Evolutionary conservation across 1,284 basidiomycete species (phyloP), one percentile per base, ranked within the genome.

Genomic region (Cryptococcus jaspeensis): DNA sequence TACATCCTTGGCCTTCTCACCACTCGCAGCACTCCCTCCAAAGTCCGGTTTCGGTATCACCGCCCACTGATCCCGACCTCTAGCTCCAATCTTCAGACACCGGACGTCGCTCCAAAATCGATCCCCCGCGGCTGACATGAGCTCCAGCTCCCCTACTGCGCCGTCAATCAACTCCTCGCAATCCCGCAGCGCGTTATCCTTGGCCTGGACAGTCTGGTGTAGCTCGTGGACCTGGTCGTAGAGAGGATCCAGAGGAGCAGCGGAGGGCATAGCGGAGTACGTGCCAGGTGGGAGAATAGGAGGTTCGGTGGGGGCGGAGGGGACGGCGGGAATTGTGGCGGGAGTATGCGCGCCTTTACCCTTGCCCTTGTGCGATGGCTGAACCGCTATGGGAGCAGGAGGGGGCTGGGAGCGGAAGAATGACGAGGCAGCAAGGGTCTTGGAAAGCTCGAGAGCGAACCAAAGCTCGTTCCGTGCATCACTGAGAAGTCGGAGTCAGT

Each of bases 381-480:
- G 13, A 11, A 22, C 28, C 20, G 64, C 54, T 15, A 42, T 36
- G 5, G 66, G 66, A n/a, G 62, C 55, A 5, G 62, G 56, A 5
- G 74, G 74, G 1, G 72, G 67, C 32, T 72, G 61, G n/a, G 60
- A 50, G 6, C 63, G 53, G 46, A 63, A 69, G 5, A 49, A 42
- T 0, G 65, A 55, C 2, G 66, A 67, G 2, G 55, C 53, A 1
- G 64, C 50, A 12, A 76, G 66, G 5, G 70, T 71, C 51, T 72
- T 73, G 40, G 67, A 70, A 6, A 76, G 62, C 55, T 76, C 72
- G 15, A 73, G 59, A 4, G 66, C 63, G 43, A 64, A 74, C 72
- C 72, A 76, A n/a, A 76, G 60, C 59, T 76, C 73, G 47, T 75
- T 74, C 5, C 72, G 67, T 11, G 73, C 72, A 37, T 64, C 61